Base-by-base conservation (phyloP, 2,329 filamentous ascomycete species). In the Nothopassalora personata region DNA sequence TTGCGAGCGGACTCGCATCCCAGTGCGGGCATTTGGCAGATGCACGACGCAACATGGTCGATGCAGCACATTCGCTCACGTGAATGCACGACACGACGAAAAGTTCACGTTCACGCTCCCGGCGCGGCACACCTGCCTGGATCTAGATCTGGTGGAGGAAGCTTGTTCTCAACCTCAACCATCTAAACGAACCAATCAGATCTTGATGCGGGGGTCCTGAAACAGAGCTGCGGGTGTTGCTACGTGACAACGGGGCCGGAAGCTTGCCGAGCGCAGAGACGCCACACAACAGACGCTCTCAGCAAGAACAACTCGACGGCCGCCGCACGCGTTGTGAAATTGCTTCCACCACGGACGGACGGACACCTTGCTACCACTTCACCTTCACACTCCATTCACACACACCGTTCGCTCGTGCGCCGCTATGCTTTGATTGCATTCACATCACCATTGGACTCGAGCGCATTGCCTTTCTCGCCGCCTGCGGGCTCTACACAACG, bases 11-110 rank as follows among this genome's bases (percentile, higher is more conserved):
- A 11, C 59, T 58, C 23, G 65, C 69, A 64, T 78, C 75, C 71
- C 78, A 80, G 59, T 77, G 74, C 8, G 74, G 74, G 63, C 78
- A 80, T 46, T 68, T 15, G 19, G 63, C 56, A 39, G 67, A 57
- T 23, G 66, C 60, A 18, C 69, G 61, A 53, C 69, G 70, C 23
- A 71, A 60, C 70, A 72, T 73, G 39, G 23, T 60, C 19, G n/a
- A 34, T 27, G 45, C 43, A n/a, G 27, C 53, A 46, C 19, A 19
- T 46, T 49, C 34, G 50, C 13, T 10, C 43, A 46, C 43, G n/a
- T n/a, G n/a, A n/a, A 46, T 46, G 43, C 43, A 46, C 31, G 11
- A 11, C 31, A 34, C 31, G 19, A 53, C 18, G 36, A 53, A 53
- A 53, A 53, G 31, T 34, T 53, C 39, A 43, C 39, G 39, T n/a